These are phyloP conservation scores for Phycomyces blakesleeanus DNA, from an alignment of 192 early-diverging fungal species.

Conservation along the genomic window DNA sequence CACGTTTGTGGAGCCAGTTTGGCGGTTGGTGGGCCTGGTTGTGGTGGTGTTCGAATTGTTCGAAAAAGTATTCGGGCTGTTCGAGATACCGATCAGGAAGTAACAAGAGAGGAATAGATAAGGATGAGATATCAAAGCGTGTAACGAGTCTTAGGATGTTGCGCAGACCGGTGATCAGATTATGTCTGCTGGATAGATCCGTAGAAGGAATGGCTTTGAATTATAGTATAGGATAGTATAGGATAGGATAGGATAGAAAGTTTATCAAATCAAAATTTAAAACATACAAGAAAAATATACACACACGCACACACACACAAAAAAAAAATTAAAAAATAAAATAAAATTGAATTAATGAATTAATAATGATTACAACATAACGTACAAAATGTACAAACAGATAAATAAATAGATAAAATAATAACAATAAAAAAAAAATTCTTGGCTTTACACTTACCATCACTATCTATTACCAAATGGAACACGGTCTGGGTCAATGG, in stretches of 20 bases:
- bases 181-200: slow-evolving; percentile 29
- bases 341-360: too few relatives aligned
- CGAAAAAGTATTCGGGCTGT: slow-evolving; percentile 17
- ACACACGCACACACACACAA: too few relatives aligned
- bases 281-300: too few relatives aligned
- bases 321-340: too few relatives aligned
- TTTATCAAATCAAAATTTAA: too few relatives aligned
- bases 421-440: not conserved
- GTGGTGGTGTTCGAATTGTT: slow-evolving; percentile 26
- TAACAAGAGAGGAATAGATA: slow-evolving; percentile 66
- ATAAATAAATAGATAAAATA: not conserved
- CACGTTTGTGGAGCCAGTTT: slow-evolving; percentile 43
- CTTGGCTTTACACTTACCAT: slow-evolving; percentile 33
- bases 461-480: slow-evolving; percentile 62
- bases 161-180: slow-evolving; percentile 56
- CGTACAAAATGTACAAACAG: too few relatives aligned
- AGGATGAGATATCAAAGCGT: slow-evolving; percentile 56
- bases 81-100: slow-evolving; percentile 44
- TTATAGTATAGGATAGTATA: not conserved
- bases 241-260: too few relatives aligned
- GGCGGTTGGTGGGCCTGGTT: slow-evolving; percentile 27
- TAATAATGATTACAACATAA: too few relatives aligned
- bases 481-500: slow-evolving; percentile 70
- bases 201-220: slow-evolving; percentile 16
- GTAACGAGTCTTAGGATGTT: slow-evolving; percentile 58